Evolutionary conservation across 176 grass and related monocot genomes (phyloP), one percentile per base, ranked within the genome.

Genomic region (Alloteropsis semialata): DNA sequence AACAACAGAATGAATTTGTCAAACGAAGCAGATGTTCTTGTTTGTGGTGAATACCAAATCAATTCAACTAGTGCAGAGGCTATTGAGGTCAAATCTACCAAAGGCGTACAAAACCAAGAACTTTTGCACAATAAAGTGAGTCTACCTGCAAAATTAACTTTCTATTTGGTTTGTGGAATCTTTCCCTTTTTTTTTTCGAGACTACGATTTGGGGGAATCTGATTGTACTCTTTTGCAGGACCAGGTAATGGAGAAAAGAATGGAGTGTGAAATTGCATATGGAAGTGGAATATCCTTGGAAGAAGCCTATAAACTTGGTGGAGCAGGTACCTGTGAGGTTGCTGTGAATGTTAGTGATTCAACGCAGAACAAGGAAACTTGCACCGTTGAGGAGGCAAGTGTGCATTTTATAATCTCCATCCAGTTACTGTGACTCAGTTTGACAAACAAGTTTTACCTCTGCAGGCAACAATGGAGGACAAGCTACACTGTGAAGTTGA

Each of bases 71-170:
- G n/a, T 33, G 46, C 27, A 18, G 49, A 63, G 22, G 70, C 32
- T 59, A 66, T 39, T 48, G 75, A 79, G 75, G 43, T 76, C 11
- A n/a, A 85, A 45, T 62, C 64, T 62, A 85, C 87, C 33, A 53
- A 63, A 56, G 71, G 43, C 81, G 56, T 53, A 45, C 70, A 85
- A 34, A 64, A 71, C 28, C 19, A 81, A 27, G 43, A 81, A 58
- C 53, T 34, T 64, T 64, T 62, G 61, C 46, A 76, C 60, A 45
- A 71, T 10, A 75, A 85, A 81, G 82, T 89, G 78, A 85, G 87
- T 81, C 16, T 62, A 81, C 53, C 21, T 69, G n/a, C 36, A 65
- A 63, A 75, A 69, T 62, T 22, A 3, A n/a, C 10, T 5, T 85
- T 81, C 30, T 80, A 18, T 76, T 85, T 69, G 61, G 61, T 80